Base-by-base conservation (phyloP, 768 basidiomycete genomes). In the Dioszegia hungarica region DNA sequence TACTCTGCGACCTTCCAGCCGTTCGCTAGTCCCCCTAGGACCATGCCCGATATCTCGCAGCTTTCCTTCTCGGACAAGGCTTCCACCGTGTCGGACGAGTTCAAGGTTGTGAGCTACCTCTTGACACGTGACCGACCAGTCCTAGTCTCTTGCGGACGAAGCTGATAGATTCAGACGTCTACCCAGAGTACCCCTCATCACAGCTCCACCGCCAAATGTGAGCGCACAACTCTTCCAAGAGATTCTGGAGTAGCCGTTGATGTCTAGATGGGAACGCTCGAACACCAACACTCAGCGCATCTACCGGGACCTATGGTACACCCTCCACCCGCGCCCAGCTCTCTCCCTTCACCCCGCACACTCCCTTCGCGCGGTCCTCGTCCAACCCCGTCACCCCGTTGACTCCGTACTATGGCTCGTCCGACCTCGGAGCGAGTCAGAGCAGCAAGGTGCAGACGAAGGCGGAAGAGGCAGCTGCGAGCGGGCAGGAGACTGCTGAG, bases 1-100 rank as follows among this genome's bases (percentile, higher is more conserved):
- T 27, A 37, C 50, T 51, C 50, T 31, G 17, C 8, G 20, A 38
- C 43, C 20, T 59, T 59, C 57, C 28, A 46, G 44, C 57, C 57
- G n/a, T 44, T 36, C 25, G 40, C 24, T 10, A 49, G 49, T 20
- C 49, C 49, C 14, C 49, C 49, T 51, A 34, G 49, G 1, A 51
- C 49, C 37, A 51, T 51, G 34, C 49, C 49, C 11, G 49, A 51
- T 25, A 51, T 51, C 37, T 51, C 49, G 2, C 29, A 51, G 5
- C 31, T 51, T 33, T 37, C 49, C 22, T 51, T 51, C 24, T 51
- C 36, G 22, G 49, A 51, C 31, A 51, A 28, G 37, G 49, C 34
- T 1, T 51, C 49, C 14, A 38, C 4, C 15, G 49, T 34, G 22
- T 51, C 49, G 25, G 49, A 51, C 22, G 49, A 51, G 25, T 22